Conservation (phyloP, 2,329 filamentous ascomycete species). For the Trichoderma gracile region DNA sequence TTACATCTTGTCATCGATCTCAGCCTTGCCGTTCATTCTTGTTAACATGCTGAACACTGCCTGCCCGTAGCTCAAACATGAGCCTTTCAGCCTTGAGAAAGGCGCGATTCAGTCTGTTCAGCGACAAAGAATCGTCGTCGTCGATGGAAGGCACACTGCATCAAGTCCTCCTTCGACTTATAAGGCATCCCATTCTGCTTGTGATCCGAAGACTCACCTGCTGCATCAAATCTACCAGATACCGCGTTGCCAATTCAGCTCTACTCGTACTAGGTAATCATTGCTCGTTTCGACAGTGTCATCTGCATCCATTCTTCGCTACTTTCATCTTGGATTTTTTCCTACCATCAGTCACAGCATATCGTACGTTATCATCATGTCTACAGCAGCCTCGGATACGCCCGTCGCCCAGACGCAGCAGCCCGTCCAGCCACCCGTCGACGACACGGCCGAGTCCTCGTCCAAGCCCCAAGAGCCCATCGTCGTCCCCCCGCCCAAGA, state of each 20-base stretch:
- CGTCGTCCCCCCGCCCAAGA: conserved; percentile 53
- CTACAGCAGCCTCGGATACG: conserved; percentile 8
- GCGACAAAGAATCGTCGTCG: background rate
- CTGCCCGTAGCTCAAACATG: too few relatives aligned
- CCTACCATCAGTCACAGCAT: background rate
- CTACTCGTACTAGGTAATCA: background rate
- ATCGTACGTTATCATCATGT: conserved; percentile 14
- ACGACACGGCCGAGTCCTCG: conserved; percentile 32
- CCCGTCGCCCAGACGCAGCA: conserved; percentile 6
- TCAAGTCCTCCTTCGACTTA: background rate
- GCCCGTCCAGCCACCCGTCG: conserved; percentile 34
- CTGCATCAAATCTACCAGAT: background rate
- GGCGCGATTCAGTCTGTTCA: background rate
- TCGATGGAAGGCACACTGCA: conserved; percentile 9
- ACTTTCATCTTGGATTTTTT: background rate
- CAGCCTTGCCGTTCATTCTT: too few relatives aligned
- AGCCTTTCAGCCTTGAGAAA: background rate
- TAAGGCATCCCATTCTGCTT: background rate
- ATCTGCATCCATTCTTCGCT: background rate
- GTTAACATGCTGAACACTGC: too few relatives aligned
- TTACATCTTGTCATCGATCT: background rate
- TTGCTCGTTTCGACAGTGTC: background rate
- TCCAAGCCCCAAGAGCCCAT: conserved; percentile 27
- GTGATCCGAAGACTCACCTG: background rate
- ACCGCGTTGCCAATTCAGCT: conserved; percentile 25